phyloP scores from a whole-genome alignment of 2,329 filamentous ascomycete genomes.

The Nothophaeocryptopus gaeumannii region DNA sequence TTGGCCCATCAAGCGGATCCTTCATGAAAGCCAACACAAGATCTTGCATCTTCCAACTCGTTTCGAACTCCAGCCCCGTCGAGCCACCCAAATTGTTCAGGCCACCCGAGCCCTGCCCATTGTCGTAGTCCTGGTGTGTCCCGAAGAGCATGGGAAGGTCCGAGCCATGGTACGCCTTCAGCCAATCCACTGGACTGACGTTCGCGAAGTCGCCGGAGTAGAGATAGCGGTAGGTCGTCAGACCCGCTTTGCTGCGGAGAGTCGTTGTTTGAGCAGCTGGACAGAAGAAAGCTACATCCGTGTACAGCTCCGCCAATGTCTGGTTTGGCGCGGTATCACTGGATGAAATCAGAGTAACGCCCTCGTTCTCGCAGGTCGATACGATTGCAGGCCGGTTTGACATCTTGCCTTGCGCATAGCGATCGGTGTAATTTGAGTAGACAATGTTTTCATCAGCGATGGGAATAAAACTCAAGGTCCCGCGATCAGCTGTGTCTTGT shows the following conservation, averaged over 20 bases:
- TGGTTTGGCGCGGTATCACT: background rate
- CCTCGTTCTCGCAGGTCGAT: constrained; percentile 3
- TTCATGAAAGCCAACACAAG: constrained; percentile 1
- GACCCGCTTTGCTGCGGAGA: constrained; percentile 19
- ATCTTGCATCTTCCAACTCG: background rate
- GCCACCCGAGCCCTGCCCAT: background rate
- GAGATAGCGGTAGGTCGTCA: constrained; percentile 5
- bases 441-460: constrained; percentile 26
- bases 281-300: constrained; percentile 1
- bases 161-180: constrained; percentile 4
- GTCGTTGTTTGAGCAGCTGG: background rate
- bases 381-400: constrained; percentile 27
- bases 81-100: background rate
- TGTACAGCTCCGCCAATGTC: background rate
- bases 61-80: background rate
- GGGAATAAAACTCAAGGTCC: constrained; percentile 28
- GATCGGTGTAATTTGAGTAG: constrained; percentile 24
- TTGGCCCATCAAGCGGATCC: background rate
- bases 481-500: background rate
- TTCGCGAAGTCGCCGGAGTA: constrained; percentile 8
- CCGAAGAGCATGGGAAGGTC: constrained; percentile 1
- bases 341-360: constrained; percentile 2
- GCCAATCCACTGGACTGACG: background rate
- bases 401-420: constrained; percentile 31
- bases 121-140: background rate